These are phyloP conservation scores for Mycosarcoma mackinlayi DNA, from an alignment of 1,284 basidiomycete genomes.

Conservation along the genomic window DNA sequence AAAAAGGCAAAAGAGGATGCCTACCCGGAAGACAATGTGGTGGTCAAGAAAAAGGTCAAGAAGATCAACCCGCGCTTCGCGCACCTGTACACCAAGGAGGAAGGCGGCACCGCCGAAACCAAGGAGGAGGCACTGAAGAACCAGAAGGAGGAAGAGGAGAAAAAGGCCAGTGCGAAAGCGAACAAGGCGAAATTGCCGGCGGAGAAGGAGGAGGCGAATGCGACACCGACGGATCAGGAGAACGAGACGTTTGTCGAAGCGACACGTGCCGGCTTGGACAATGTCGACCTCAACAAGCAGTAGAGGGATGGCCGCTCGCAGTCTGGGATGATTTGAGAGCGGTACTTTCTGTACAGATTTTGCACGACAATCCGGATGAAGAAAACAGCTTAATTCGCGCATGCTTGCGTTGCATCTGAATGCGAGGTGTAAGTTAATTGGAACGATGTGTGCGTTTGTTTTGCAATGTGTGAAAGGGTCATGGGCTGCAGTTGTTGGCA, in stretches of 20 bases:
- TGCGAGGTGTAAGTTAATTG: no score
- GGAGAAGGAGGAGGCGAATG: constrained; percentile 13
- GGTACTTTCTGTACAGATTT: no score
- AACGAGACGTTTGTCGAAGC: constrained; percentile 49
- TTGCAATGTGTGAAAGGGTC: not conserved
- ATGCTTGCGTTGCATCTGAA: no score
- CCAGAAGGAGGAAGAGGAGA: constrained; percentile 35
- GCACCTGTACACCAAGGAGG: constrained; percentile 48
- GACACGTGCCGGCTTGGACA: constrained; percentile 19
- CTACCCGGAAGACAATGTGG: constrained; percentile 74
- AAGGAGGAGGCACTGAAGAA: constrained; percentile 51
- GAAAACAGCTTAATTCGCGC: no score
- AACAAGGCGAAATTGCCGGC: constrained; percentile 15
- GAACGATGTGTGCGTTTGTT: not conserved
- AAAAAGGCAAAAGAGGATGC: constrained; percentile 80
- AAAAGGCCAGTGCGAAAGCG: constrained; percentile 22
- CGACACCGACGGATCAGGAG: constrained; percentile 10
- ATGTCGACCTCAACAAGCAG: constrained; percentile 22
- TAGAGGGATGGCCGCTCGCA: no score
- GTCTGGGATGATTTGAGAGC: no score
- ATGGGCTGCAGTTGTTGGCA: no score
- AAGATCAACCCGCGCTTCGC: constrained; percentile 60
- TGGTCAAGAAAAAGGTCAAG: constrained; percentile 59
- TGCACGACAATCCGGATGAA: no score
- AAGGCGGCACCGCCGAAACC: constrained; percentile 57